Base-by-base conservation (phyloP, 2,329 filamentous ascomycete species). In the Dryadomyces sulphureus region DNA sequence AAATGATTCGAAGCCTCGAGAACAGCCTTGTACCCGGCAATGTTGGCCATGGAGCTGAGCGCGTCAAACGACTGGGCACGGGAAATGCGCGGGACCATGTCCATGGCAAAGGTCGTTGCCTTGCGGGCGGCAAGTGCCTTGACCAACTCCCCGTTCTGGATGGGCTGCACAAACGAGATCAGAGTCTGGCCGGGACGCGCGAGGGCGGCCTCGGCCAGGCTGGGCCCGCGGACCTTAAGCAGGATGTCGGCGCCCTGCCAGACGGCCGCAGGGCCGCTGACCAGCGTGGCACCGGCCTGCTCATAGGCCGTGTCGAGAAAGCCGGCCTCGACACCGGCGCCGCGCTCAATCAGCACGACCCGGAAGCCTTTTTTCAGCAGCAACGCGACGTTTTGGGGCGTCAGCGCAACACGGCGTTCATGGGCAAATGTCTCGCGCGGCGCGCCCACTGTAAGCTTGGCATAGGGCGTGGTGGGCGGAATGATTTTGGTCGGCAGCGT, bases 11-110 rank as follows among this genome's bases (percentile, higher is more conserved):
- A 89, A 1, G 87, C 88, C 61, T 94, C 87, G 38, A 94, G 67
- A 1, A 94, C 85, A 36, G 87, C 88, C 62, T 93, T 94, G 65
- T 94, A 94, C 0, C 88, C 88, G 20, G 87, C 85, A 64, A 94
- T 94, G 55, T 94, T 94, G 49, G 88, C 87, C 88, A 94, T 94
- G 9, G 84, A 92, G 60, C 85, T 88, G 47, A 94, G 69, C 1
- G 86, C 87, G 62, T 94, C 87, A 55, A 93, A 94, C 0, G 84
- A 79, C 59, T 94, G 88, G 1, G 88, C 87, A 41, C 88, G 77
- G 1, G 87, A 93, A 54, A 94, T 94, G 36, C 88, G 79, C 16
- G 88, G 88, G 45, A 94, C 82, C 78, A 89, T 82, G 59, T 94
- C 88, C 87, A 94, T 94, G 20, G 88, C 86, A 58, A 94, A 92